These are phyloP conservation scores for Rozella allomycis DNA, from an alignment of 371 early-diverging fungal genomes.

Conservation along the genomic window DNA sequence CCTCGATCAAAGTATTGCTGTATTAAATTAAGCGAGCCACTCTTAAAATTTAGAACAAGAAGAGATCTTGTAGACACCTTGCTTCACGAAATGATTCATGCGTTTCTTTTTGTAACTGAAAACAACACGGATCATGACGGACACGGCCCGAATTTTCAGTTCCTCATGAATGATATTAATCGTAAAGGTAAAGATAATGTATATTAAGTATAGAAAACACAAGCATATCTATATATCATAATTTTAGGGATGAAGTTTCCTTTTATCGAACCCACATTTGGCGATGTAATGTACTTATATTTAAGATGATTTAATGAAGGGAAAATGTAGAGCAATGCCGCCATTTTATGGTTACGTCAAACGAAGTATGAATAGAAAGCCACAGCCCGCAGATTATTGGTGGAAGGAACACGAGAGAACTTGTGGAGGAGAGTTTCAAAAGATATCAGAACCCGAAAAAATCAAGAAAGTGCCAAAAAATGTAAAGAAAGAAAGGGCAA, in stretches of 20 bases:
- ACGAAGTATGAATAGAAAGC: slow-evolving; percentile 42
- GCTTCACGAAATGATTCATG: slow-evolving; percentile 34
- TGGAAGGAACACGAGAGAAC: slow-evolving; percentile 25
- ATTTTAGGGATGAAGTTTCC: slow-evolving; percentile 36
- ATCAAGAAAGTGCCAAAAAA: too few species aligned
- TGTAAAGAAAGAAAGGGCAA: too few species aligned
- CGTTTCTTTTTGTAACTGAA: slow-evolving; percentile 31
- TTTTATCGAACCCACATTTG: slow-evolving; percentile 37
- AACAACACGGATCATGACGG: slow-evolving; percentile 14
- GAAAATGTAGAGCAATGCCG: slow-evolving; percentile 26
- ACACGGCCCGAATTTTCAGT: slow-evolving; percentile 21
- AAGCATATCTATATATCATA: slow-evolving; percentile 37
- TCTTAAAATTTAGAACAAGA: slow-evolving; percentile 38
- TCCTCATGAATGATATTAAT: slow-evolving; percentile 29
- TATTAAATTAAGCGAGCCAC: slow-evolving; percentile 34
- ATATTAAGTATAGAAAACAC: too few species aligned
- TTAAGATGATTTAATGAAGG: slow-evolving; percentile 2
- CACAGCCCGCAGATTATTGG: slow-evolving; percentile 42
- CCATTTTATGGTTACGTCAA: slow-evolving; percentile 37
- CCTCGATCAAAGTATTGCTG: slow-evolving; percentile 14
- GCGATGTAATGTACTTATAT: slow-evolving; percentile 25
- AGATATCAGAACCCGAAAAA: slow-evolving; percentile 1
- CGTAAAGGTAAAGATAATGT: too few species aligned
- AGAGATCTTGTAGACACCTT: slow-evolving; percentile 2
- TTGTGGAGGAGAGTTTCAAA: slow-evolving; percentile 10